Evolutionary conservation across 176 grass and related monocot species (phyloP), one percentile per base, ranked within the genome.

Genomic region (Zizania latifolia): DNA sequence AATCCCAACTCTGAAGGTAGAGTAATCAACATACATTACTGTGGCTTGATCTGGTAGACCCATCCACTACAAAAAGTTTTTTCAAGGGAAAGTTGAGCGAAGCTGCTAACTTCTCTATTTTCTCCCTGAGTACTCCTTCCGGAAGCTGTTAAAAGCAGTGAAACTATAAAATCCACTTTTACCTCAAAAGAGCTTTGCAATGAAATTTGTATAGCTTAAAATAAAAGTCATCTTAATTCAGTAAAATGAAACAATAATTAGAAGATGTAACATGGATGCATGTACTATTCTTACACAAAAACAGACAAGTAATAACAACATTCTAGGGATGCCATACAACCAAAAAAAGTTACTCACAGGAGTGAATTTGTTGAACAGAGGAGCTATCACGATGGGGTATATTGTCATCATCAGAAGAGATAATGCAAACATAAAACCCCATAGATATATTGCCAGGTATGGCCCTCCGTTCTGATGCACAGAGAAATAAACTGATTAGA

Each of bases 301-400:
- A 53, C 23, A 64, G 32, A 76, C 6, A 74, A 30, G 39, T 68
- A 83, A 75, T 27, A 35, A 83, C 5, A 53, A 80, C 11, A 83
- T 82, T 85, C 21, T 65, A 77, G 6, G 5, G 50, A 65, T 3
- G 29, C 17, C 0, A 8, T 39, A 23, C 69, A 66, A 4, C 8
- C 59, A 63, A 34, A 62, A 76, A 84, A 84, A 81, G 17, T 38
- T 75, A 88, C 89, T 99, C 76, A 99, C 96, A 74, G 96, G 82
- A 78, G 96, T 99, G 76, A 99, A 99, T 76, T 90, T 99, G 82
- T 99, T 94, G 73, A 99, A 99, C 55, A 99, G 65, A 77, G 96
- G 96, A 84, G 96, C 96, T 26, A 99, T 99, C 36, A 99, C 16
- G 41, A 95, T 62, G 28, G 96, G 96, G 73, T 99, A 99, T 39